These are phyloP conservation scores for Acanthamoeba healyi DNA, from an alignment of 208 protist genomes.

Conservation along the genomic window DNA sequence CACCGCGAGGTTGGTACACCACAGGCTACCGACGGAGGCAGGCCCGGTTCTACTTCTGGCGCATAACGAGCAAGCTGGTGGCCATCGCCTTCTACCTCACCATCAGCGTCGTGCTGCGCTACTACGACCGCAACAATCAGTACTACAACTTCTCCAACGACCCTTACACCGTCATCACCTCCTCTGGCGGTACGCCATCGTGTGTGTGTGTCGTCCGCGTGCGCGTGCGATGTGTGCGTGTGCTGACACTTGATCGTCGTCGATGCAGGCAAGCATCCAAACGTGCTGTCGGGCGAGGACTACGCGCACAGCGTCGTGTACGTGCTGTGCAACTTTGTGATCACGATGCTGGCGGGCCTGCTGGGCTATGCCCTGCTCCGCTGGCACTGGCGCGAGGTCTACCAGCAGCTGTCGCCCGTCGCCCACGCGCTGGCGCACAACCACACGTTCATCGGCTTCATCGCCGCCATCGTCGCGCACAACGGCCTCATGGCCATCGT, in stretches of 20 bases:
- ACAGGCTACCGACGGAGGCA: slow-evolving; percentile 76
- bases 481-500: slow-evolving; percentile 63
- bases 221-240: background rate
- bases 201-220: background rate
- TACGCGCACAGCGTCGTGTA: slow-evolving; percentile 48
- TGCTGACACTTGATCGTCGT: background rate
- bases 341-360: slow-evolving; percentile 36
- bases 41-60: slow-evolving; percentile 76
- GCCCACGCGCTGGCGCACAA: background rate
- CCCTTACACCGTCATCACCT: slow-evolving; percentile 60
- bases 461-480: slow-evolving; percentile 67
- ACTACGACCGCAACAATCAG: slow-evolving; percentile 62
- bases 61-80: slow-evolving; percentile 68
- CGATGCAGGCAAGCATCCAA: slow-evolving; percentile 18
- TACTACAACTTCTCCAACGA: slow-evolving; percentile 75
- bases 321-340: slow-evolving; percentile 22
- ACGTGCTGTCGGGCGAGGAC: slow-evolving; percentile 1
- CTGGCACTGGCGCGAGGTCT: background rate
- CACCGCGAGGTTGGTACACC: background rate
- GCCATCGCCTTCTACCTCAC: slow-evolving; percentile 73
- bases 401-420: background rate
- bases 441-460: slow-evolving; percentile 50
- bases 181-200: slow-evolving; percentile 4
- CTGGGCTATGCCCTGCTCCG: slow-evolving; percentile 27
- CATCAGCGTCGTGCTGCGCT: slow-evolving; percentile 64